Base-by-base conservation (phyloP, 139 green algal species). In the Chlorella vulgaris region DNA sequence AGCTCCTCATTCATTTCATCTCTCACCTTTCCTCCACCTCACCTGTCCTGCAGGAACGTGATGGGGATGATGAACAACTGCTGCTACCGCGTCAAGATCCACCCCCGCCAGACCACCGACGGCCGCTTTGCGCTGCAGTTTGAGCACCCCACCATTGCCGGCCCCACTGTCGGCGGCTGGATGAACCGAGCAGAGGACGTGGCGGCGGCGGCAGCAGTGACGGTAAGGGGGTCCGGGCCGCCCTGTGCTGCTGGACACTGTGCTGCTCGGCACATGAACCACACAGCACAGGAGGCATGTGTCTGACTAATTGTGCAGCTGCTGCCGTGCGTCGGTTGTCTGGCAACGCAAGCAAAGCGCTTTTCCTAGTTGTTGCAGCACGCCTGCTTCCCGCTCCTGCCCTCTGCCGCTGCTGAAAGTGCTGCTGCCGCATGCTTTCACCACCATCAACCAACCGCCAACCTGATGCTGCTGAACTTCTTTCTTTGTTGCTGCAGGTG, bases 21-120 rank as follows among this genome's bases (percentile, higher is more conserved):
- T n/a, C n/a, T n/a, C n/a, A n/a, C 42, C 19, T 35, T 62, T 18
- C 38, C 40, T n/a, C 50, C 74, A 7, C 28, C 35, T n/a, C n/a
- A 69, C 28, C 67, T 2, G 71, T 88, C 95, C 81, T 97, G 94
- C 2, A 99, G 96, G 96, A 99, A 98, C 77, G 40, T 99, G 39
- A 97, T 99, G 94, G 97, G 97, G 81, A 98, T 99, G 97, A 94
- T 98, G 90, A 99, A 99, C 93, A 99, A 99, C 90, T 95, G 90
- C 86, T 90, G 93, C 80, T 99, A 76, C 74, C 74, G 74, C 18
- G 50, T 76, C 8, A 84, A 87, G 78, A 69, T 90, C 22, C 81
- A 91, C 75, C 74, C 83, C 21, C 47, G 60, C 4, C 51, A 63
- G 8, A 74, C 47, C 0, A 4, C 31, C 4, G 63, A 40, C 22